phyloP scores from a whole-genome alignment of 305 asterid genomes.

The Solanum hybrid region DNA sequence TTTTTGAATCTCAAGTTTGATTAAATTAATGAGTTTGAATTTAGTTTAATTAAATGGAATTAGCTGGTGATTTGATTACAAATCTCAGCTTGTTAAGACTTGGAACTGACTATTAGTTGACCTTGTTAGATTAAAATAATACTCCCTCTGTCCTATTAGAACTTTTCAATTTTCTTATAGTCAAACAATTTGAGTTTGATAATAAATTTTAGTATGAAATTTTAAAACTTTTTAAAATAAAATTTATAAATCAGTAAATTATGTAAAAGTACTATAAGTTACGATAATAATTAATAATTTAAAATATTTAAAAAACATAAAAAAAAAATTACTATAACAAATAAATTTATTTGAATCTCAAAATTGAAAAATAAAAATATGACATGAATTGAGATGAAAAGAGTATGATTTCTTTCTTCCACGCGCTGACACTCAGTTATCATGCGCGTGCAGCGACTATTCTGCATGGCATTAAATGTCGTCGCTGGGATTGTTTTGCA shows the following conservation, averaged over 20 bases:
- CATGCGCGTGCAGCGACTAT: background rate
- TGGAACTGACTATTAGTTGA: slow-evolving; percentile 4
- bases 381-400: no score
- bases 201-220: accelerated
- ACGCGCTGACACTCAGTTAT: background rate
- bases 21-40: slow-evolving; percentile 19
- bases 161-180: no score
- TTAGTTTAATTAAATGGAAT: slow-evolving; percentile 2
- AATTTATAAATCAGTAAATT: no score
- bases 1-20: slow-evolving; percentile 66
- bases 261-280: no score
- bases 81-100: slow-evolving; percentile 32
- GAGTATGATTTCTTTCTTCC: background rate
- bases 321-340: no score
- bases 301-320: no score
- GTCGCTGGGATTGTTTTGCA: background rate
- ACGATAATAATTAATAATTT: no score
- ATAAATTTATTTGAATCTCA: no score
- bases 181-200: accelerated
- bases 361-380: no score
- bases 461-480: slow-evolving; percentile 2
- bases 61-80: slow-evolving; percentile 23
- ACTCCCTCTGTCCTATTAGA: background rate
- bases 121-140: background rate
- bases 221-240: accelerated